Conservation (phyloP, 768 basidiomycete species). For the Cubamyces sp. region DNA sequence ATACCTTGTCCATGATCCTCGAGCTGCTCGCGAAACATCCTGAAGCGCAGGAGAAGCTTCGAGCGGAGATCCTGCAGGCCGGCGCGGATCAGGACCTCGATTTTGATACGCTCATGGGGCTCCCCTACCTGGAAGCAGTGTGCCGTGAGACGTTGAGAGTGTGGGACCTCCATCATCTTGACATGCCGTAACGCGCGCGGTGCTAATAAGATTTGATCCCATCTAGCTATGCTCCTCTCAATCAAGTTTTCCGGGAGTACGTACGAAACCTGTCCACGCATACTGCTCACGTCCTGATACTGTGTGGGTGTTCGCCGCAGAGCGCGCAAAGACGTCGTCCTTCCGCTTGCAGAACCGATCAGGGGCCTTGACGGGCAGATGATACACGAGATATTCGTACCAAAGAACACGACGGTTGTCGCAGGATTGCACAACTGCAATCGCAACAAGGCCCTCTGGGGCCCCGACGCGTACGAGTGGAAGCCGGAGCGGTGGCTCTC, state of each 20-base stretch:
- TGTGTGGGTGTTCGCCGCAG: too few relatives aligned
- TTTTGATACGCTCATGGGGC: slow-evolving; percentile 44
- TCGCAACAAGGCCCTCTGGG: slow-evolving; percentile 49
- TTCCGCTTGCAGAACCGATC: slow-evolving; percentile 48
- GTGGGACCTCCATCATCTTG: slow-evolving; percentile 39
- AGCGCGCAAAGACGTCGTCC: slow-evolving; percentile 39
- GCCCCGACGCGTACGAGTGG: slow-evolving; percentile 51
- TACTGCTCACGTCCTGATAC: too few relatives aligned
- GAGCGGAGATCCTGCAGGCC: slow-evolving; percentile 40
- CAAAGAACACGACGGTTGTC: slow-evolving; percentile 43
- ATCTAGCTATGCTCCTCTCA: slow-evolving; percentile 51
- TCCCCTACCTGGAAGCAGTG: slow-evolving; percentile 68
- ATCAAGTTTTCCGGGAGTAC: slow-evolving; percentile 38
- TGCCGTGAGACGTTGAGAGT: slow-evolving; percentile 61
- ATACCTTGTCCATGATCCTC: slow-evolving; percentile 43
- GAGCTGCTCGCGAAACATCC: slow-evolving; percentile 40
- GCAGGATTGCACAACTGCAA: slow-evolving; percentile 45
- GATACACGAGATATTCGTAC: slow-evolving; percentile 43
- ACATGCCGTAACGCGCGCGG: too few relatives aligned
- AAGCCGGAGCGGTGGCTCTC: slow-evolving; percentile 55
- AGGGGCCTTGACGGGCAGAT: slow-evolving; percentile 41
- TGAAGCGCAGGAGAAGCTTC: slow-evolving; percentile 44
- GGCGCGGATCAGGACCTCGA: slow-evolving; percentile 33
- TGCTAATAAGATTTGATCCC: not conserved
- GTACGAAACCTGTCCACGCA: not conserved